Conservation (phyloP, 352 stramenopile genomes). For the Plasmopara halstedii region DNA sequence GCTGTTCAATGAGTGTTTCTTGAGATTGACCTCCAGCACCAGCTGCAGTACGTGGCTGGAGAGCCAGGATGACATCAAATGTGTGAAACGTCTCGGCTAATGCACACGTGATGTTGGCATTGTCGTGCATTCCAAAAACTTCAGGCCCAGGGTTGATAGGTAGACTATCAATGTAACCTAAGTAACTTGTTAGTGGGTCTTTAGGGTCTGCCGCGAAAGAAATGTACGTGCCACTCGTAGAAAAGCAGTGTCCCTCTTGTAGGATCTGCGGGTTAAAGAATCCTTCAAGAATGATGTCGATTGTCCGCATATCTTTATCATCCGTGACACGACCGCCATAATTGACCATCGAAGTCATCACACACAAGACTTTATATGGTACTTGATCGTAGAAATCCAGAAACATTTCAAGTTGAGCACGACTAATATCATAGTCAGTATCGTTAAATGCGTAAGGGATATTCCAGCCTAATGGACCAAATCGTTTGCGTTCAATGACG, state of each 20-base stretch:
- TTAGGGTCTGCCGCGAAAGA: conserved; percentile 70
- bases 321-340: conserved; percentile 92
- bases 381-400: conserved; percentile 82
- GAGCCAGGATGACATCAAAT: conserved; percentile 81
- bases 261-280: conserved; percentile 86
- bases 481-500: conserved; percentile 92
- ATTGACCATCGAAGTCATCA: conserved; percentile 93
- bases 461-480: conserved; percentile 94
- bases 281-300: conserved; percentile 83
- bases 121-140: conserved; percentile 93
- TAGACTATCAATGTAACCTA: conserved; percentile 91
- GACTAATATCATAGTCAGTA: conserved; percentile 90
- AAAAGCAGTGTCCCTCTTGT: conserved; percentile 70
- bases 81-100: conserved; percentile 83
- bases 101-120: conserved; percentile 90
- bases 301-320: conserved; percentile 90
- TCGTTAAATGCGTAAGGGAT: conserved; percentile 97
- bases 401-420: conserved; percentile 82
- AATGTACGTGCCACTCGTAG: conserved; percentile 80
- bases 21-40: conserved; percentile 55
- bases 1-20: conserved; percentile 72
- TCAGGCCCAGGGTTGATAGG: conserved; percentile 88
- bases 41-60: conserved; percentile 64
- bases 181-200: conserved; percentile 70
- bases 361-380: conserved; percentile 84